These are phyloP conservation scores for Petrea volubilis DNA, from an alignment of 257 asterid genomes.

Conservation along the genomic window DNA sequence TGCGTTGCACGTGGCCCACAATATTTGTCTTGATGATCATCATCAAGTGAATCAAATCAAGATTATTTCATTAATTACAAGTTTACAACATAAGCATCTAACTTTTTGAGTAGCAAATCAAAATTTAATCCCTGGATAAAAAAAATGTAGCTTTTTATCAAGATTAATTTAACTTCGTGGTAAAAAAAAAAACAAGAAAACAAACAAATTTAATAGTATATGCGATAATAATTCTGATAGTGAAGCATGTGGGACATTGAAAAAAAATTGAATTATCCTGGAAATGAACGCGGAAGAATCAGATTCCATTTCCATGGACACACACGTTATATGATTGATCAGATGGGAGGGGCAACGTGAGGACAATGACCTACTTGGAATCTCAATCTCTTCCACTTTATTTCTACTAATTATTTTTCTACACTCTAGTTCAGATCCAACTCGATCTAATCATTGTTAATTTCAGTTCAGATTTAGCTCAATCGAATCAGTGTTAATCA, in stretches of 20 bases:
- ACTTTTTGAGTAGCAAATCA: background rate
- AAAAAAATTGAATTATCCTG: background rate
- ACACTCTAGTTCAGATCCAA: background rate
- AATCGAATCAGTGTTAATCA: too few species aligned
- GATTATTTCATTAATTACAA: background rate
- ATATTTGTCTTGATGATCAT: background rate
- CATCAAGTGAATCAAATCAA: background rate
- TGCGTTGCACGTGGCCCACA: background rate
- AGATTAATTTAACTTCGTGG: background rate
- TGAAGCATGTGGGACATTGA: constrained; percentile 12
- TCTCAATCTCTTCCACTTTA: constrained; percentile 34
- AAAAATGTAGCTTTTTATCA: background rate
- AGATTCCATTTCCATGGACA: constrained; percentile 51
- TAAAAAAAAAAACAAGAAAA: background rate
- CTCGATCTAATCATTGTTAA: too few species aligned
- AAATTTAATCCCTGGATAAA: background rate
- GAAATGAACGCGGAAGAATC: constrained; percentile 35
- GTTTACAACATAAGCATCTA: background rate
- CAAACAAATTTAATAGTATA: background rate
- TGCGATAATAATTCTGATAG: background rate
- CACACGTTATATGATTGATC: constrained; percentile 34
- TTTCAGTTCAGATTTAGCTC: too few species aligned
- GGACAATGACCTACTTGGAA: constrained; percentile 29
- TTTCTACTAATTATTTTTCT: background rate
- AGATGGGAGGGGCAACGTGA: constrained; percentile 24